Evolutionary conservation across 2,329 filamentous ascomycete genomes (phyloP), one percentile per base, ranked within the genome.

Genomic region (Sporothrix phasma): DNA sequence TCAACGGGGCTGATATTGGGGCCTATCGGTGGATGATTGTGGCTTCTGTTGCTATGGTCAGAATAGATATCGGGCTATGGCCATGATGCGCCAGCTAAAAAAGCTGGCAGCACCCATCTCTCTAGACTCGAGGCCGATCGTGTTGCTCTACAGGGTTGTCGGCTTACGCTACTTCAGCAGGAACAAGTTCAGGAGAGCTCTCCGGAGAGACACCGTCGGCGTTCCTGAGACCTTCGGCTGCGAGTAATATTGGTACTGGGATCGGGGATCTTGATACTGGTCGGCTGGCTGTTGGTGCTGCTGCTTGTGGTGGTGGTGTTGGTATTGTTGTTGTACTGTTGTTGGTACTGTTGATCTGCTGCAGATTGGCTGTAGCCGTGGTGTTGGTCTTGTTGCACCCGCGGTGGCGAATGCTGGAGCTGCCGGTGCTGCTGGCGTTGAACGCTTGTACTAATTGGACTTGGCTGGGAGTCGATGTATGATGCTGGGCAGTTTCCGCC

Each of bases 381-480:
- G 67, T 49, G 64, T 59, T 71, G 66, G n/a, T 66, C 22, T n/a
- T 61, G 60, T 8, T 64, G 46, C 22, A 47, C 29, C 15, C 22
- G 26, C 19, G 17, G 37, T 37, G 10, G 37, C 11, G 24, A 26
- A 13, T 56, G 49, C 24, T 47, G 7, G 2, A 26, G 58, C 11
- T 39, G 49, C 2, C 63, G 59, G 68, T 69, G 53, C 67, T 37
- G 65, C 62, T 71, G 66, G 17, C 71, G 67, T 8, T 73, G 71
- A 63, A 76, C 75, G 49, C 67, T 70, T 15, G 73, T 69, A 11
- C 71, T 72, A 31, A 72, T 70, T 15, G 79, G 79, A 66, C 79
- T 83, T 51, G 77, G 79, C 71, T 83, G 80, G 53, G 85, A 84
- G 72, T 88, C 88, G 54, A 85, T 69, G 17, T 87, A 88, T 37